These are phyloP conservation scores for Populus hybrid DNA, from an alignment of 441 rosid species.

Conservation along the genomic window DNA sequence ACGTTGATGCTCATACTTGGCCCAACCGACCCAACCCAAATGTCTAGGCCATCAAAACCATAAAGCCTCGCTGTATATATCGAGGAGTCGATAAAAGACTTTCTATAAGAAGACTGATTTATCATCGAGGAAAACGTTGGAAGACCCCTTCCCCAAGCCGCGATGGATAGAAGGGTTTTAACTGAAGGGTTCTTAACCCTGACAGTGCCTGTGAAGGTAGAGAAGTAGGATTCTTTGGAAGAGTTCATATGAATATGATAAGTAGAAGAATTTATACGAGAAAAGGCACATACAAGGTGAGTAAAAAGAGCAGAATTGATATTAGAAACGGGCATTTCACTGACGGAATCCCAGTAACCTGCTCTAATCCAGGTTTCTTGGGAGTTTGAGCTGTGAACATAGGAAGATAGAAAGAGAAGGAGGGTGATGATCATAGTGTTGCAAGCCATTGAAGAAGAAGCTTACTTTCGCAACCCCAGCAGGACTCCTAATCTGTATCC, in stretches of 20 bases:
- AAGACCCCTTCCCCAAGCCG: not conserved
- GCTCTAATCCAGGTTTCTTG: not conserved
- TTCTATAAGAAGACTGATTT: conserved; percentile 16
- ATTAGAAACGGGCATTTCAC: not conserved
- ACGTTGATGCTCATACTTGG: not conserved
- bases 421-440: not conserved
- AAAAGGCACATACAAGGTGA: not conserved
- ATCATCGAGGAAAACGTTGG: not conserved
- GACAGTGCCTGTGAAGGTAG: conserved; percentile 25
- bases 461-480: not conserved
- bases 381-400: not conserved
- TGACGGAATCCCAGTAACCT: conserved; percentile 1
- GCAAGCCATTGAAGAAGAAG: not conserved
- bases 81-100: conserved; percentile 36
- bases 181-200: conserved; percentile 37
- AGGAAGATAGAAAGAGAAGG: not conserved
- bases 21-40: not conserved
- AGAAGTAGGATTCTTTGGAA: conserved; percentile 24
- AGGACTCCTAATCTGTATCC: no score
- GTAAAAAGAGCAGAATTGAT: conserved; percentile 5
- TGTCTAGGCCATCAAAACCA: not conserved
- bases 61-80: not conserved
- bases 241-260: conserved; percentile 12
- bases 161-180: conserved; percentile 30
- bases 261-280: not conserved